Percentiles rank a stretch among this genome's conserved stretches.
These are phyloP conservation scores for Porpolomopsis calyptriformis DNA, from an alignment of 768 basidiomycete genomes.

Conservation along the genomic window DNA sequence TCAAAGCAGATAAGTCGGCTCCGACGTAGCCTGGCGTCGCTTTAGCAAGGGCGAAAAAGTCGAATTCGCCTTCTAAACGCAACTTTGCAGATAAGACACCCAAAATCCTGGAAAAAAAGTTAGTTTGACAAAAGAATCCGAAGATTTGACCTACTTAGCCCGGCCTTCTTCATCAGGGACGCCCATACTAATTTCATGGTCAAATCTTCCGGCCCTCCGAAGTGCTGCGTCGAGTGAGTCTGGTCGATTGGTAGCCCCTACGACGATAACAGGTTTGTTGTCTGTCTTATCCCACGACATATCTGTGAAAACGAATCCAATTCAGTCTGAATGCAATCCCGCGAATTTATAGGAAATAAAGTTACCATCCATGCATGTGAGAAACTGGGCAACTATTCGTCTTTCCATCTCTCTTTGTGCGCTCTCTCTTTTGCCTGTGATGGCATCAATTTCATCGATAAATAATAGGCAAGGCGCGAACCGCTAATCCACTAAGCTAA, in stretches of 20 bases:
- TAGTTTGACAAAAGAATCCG: constrained; percentile 1
- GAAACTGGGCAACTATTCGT: constrained; percentile 91
- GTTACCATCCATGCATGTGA: constrained; percentile 98
- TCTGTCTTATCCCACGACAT: constrained; percentile 93
- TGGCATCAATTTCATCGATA: constrained; percentile 96
- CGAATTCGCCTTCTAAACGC: constrained; percentile 77
- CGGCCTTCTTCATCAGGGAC: constrained; percentile 89
- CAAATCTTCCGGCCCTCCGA: constrained; percentile 87
- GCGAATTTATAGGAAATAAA: neutral
- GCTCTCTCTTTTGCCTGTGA: constrained; percentile 95
- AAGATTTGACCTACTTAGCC: constrained; percentile 54
- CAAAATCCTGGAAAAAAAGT: constrained; percentile 56
- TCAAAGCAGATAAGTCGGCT: constrained; percentile 83
- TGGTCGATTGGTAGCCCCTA: constrained; percentile 93
- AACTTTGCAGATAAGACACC: constrained; percentile 77
- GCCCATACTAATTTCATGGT: constrained; percentile 96
- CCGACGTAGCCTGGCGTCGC: constrained; percentile 96
- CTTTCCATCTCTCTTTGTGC: constrained; percentile 98
- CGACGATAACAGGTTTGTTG: constrained; percentile 86
- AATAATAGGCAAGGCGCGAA: constrained; percentile 89
- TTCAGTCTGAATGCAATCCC: neutral
- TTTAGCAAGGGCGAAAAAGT: constrained; percentile 78
- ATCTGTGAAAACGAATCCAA: constrained; percentile 41
- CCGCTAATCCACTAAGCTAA: constrained; percentile 34
- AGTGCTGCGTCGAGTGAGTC: constrained; percentile 92